A percentile compares a stretch with the other conserved stretches of the same genome.
Conservation (phyloP, 2,329 filamentous ascomycete species). For the Clonostachys sp. region DNA sequence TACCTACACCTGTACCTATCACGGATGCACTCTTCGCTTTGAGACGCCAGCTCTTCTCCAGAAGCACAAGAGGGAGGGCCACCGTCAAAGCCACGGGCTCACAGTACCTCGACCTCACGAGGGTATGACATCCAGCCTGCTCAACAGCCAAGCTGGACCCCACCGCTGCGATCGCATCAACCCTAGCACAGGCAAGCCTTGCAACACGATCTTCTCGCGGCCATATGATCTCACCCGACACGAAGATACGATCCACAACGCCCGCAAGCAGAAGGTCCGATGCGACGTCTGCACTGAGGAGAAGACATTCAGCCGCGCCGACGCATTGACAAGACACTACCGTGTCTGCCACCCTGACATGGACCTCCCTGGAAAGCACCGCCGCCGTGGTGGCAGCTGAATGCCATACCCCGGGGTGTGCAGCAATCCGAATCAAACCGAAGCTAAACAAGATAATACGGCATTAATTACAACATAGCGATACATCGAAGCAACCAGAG, state of each 20-base stretch:
- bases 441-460: too few species aligned
- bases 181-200: constrained; percentile 90
- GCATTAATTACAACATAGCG: too few species aligned
- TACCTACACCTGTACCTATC: constrained; percentile 95
- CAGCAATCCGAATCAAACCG: too few species aligned
- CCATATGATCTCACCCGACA: constrained; percentile 96
- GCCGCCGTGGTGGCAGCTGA: constrained; percentile 16
- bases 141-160: constrained; percentile 87
- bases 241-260: constrained; percentile 96
- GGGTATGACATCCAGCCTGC: constrained; percentile 45
- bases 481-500: too few species aligned
- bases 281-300: constrained; percentile 93
- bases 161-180: constrained; percentile 93
- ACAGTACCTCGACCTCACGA: constrained; percentile 16
- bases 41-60: constrained; percentile 83
- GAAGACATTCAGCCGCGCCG: constrained; percentile 93
- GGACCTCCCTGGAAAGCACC: constrained; percentile 66
- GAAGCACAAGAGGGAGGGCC: constrained; percentile 92
- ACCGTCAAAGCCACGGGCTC: constrained; percentile 64
- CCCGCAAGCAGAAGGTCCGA: constrained; percentile 87
- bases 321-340: constrained; percentile 92
- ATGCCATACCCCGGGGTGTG: too few species aligned
- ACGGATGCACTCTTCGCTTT: constrained; percentile 84
- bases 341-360: constrained; percentile 89
- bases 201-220: constrained; percentile 88